These are phyloP conservation scores for Dianthus caryophyllus DNA, from an alignment of 148 eudicot genomes.

Conservation along the genomic window DNA sequence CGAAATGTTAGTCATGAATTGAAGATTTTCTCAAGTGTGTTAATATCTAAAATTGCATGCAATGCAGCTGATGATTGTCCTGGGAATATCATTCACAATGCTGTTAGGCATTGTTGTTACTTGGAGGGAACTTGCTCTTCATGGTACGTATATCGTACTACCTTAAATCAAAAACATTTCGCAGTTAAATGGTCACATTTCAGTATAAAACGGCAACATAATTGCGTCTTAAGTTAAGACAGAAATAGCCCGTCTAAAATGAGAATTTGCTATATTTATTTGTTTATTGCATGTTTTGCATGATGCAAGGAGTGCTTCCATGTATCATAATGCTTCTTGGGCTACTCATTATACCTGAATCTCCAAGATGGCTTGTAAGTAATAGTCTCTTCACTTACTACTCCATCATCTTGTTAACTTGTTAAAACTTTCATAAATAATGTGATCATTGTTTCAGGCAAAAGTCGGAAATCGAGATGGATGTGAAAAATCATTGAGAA, in stretches of 20 bases:
- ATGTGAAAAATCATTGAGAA: slow-evolving; percentile 19
- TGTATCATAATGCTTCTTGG: slow-evolving; percentile 20
- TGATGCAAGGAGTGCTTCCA: slow-evolving; percentile 13
- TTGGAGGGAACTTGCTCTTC: slow-evolving; percentile 24
- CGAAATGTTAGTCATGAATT: too few relatives aligned
- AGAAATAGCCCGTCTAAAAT: too few relatives aligned
- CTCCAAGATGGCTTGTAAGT: slow-evolving; percentile 31
- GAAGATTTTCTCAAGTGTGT: too few relatives aligned
- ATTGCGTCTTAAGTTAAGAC: too few relatives aligned
- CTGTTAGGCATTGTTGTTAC: slow-evolving; percentile 15
- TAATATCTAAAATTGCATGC: too few relatives aligned
- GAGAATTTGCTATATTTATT: too few relatives aligned
- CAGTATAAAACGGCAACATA: too few relatives aligned
- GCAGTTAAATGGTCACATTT: too few relatives aligned
- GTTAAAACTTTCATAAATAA: too few relatives aligned
- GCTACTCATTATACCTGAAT: slow-evolving; percentile 23
- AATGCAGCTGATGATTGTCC: slow-evolving; percentile 25
- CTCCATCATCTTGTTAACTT: background rate
- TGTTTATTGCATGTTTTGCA: background rate
- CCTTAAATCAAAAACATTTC: too few relatives aligned
- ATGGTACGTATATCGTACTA: too few relatives aligned
- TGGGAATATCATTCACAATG: slow-evolving; percentile 16
- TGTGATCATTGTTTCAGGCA: slow-evolving; percentile 14
- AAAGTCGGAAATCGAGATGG: slow-evolving; percentile 16
- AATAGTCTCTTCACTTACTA: background rate